Percentiles rank a stretch among this genome's conserved stretches.
phyloP scores from a whole-genome alignment of 805 yeast genomes.

The Kurtzmaniella fragi region DNA sequence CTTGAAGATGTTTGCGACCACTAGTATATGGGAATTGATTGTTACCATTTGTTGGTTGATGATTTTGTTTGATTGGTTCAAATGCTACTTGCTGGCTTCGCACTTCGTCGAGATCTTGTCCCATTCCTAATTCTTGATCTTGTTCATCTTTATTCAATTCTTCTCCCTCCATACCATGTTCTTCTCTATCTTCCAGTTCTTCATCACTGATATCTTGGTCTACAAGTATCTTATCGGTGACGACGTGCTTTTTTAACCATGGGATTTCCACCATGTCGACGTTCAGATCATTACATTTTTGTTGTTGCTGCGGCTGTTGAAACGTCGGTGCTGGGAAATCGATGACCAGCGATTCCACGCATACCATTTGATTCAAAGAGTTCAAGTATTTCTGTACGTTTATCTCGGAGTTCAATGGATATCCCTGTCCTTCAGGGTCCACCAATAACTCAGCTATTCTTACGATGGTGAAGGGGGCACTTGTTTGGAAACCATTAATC shows the following conservation, averaged over 20 bases:
- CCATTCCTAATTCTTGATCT: neutral
- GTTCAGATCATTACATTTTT: constrained; percentile 4
- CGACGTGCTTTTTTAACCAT: constrained; percentile 16
- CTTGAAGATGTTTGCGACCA: neutral
- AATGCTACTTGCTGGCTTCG: neutral
- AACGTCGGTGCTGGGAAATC: constrained; percentile 19
- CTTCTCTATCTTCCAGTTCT: too few species aligned
- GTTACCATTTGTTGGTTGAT: neutral
- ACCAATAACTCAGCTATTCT: constrained; percentile 43
- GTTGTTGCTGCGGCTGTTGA: neutral
- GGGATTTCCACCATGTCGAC: constrained; percentile 23
- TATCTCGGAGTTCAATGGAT: constrained; percentile 20
- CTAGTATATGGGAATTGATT: neutral
- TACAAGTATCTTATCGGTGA: neutral
- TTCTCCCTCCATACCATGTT: neutral
- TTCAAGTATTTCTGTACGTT: constrained; percentile 40
- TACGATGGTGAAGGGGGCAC: constrained; percentile 45
- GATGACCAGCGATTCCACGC: constrained; percentile 23
- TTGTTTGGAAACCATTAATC: constrained; percentile 18
- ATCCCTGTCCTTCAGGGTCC: constrained; percentile 34
- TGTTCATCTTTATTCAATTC: neutral
- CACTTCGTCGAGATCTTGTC: neutral
- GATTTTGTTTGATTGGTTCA: neutral
- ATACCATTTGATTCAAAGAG: constrained; percentile 30
- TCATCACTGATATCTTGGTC: constrained; percentile 2